Evolutionary conservation across 208 protist genomes (phyloP), one percentile per base, ranked within the genome.

Genomic region (Wallacemonas sp.): DNA sequence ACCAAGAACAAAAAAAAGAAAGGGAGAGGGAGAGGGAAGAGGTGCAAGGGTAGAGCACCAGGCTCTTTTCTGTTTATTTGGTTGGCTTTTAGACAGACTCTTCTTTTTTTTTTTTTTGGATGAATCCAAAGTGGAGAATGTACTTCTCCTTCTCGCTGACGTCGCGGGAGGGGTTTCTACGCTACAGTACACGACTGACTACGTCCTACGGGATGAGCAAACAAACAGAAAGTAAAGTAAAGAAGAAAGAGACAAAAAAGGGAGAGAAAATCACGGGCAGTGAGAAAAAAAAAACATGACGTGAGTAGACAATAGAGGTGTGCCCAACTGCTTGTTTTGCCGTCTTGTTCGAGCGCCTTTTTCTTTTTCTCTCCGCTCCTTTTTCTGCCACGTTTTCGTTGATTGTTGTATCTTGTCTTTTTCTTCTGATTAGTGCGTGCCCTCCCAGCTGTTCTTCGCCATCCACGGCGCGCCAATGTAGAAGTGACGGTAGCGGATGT

Each of bases 401-500:
- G n/a, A n/a, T n/a, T n/a, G n/a, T n/a, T n/a, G n/a, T n/a, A n/a
- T n/a, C n/a, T n/a, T n/a, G n/a, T n/a, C n/a, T n/a, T n/a, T n/a
- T n/a, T n/a, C n/a, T 55, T 31, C 25, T 0, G n/a, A 4, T 79
- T 86, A 93, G 29, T 79, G 72, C 14, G 80, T 88, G 25, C 84
- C 84, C 39, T 93, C 84, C 82, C 81, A 93, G 55, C 72, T 76
- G 67, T 87, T 82, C 80, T 93, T 93, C 20, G 71, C 59, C 72
- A 77, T 70, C 87, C 87, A 93, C 39, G 81, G 73, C 16, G 79
- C 75, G 22, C 82, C 82, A 38, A 92, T 76, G 65, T 94, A 94
- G 69, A 82, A 88, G 62, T 94, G 86, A 29, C 84, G 70, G 68
- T 94, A 94, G 33, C 89, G 77, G 23, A 92, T 87, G 73, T 94